These are phyloP conservation scores for Craspedostauros australis DNA, from an alignment of 108 stramenopile genomes.

Conservation along the genomic window DNA sequence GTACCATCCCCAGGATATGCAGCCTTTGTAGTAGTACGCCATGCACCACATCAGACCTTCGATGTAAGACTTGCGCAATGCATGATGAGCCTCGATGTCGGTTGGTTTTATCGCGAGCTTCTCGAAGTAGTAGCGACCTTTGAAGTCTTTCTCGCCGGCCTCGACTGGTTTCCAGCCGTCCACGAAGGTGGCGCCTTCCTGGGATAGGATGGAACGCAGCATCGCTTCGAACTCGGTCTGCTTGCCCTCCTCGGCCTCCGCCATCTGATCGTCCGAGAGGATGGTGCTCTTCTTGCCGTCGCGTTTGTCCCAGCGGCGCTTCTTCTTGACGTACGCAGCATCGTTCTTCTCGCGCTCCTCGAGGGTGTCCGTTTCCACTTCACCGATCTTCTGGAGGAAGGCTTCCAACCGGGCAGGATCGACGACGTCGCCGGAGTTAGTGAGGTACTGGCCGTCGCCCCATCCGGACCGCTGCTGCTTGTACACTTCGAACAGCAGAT, in stretches of 20 bases:
- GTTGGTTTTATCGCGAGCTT: conserved; percentile 86
- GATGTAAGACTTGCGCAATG: conserved; percentile 76
- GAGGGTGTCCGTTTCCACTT: conserved; percentile 82
- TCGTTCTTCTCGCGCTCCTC: conserved; percentile 71
- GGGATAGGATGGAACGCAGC: conserved; percentile 57
- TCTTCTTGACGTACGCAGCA: conserved; percentile 68
- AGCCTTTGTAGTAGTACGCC: conserved; percentile 98
- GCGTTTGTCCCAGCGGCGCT: conserved; percentile 76
- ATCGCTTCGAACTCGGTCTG: conserved; percentile 68
- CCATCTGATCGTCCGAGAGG: conserved; percentile 78
- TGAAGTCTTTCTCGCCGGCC: conserved; percentile 82
- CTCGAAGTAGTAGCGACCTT: conserved; percentile 92
- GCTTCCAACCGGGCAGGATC: conserved; percentile 69
- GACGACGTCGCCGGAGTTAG: conserved; percentile 74
- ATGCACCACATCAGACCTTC: conserved; percentile 99
- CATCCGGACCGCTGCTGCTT: conserved; percentile 73
- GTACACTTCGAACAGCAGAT: conserved; percentile 91
- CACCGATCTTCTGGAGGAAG: conserved; percentile 80
- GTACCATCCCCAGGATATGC: conserved; percentile 98
- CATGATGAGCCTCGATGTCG: conserved; percentile 58
- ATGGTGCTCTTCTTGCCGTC: conserved; percentile 52
- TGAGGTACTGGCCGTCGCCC: conserved; percentile 89
- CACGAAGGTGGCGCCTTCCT: conserved; percentile 34
- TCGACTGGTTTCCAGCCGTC: conserved; percentile 61
- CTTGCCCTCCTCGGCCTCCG: conserved; percentile 63